These are phyloP conservation scores for Rusavskia elegans DNA, from an alignment of 495 filamentous ascomycete genomes.

Conservation along the genomic window DNA sequence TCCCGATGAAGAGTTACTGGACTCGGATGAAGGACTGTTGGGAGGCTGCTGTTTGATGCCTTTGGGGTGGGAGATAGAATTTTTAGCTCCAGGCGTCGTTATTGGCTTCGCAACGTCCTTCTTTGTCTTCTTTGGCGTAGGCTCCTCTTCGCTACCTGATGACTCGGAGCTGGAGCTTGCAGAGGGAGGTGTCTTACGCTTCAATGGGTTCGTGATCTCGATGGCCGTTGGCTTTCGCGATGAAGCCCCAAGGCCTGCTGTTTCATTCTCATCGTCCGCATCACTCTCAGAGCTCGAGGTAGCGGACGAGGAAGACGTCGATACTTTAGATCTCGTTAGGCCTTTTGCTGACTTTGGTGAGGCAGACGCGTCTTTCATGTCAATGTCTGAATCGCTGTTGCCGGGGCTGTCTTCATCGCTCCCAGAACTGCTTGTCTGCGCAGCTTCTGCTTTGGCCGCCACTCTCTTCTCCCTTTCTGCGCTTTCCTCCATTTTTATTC, in stretches of 20 bases:
- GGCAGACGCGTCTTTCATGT: slow-evolving; percentile 12
- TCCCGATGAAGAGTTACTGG: background rate
- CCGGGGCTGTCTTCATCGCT: slow-evolving; percentile 6
- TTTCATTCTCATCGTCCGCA: slow-evolving; percentile 43
- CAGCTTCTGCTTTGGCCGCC: background rate
- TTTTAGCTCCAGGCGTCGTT: background rate
- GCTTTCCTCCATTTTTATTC: too few species aligned
- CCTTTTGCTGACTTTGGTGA: too few species aligned
- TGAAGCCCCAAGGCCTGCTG: slow-evolving; percentile 8
- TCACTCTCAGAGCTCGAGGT: slow-evolving; percentile 44
- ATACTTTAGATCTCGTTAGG: slow-evolving; percentile 22
- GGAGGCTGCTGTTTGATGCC: background rate
- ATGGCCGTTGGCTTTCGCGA: slow-evolving; percentile 23
- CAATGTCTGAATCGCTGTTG: slow-evolving; percentile 4
- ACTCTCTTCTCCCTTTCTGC: too few species aligned
- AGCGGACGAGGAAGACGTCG: slow-evolving; percentile 16
- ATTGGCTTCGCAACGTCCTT: background rate
- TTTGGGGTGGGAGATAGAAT: background rate
- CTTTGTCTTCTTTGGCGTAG: slow-evolving; percentile 10
- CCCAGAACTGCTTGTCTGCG: background rate
- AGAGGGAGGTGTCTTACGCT: slow-evolving; percentile 49
- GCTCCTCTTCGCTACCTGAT: slow-evolving; percentile 9
- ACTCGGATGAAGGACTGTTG: background rate
- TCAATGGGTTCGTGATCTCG: slow-evolving; percentile 26
- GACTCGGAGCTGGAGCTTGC: slow-evolving; percentile 25